Evolutionary conservation across 2,329 filamentous ascomycete genomes (phyloP).

Genomic region (Calonectria hongkongensis): DNA sequence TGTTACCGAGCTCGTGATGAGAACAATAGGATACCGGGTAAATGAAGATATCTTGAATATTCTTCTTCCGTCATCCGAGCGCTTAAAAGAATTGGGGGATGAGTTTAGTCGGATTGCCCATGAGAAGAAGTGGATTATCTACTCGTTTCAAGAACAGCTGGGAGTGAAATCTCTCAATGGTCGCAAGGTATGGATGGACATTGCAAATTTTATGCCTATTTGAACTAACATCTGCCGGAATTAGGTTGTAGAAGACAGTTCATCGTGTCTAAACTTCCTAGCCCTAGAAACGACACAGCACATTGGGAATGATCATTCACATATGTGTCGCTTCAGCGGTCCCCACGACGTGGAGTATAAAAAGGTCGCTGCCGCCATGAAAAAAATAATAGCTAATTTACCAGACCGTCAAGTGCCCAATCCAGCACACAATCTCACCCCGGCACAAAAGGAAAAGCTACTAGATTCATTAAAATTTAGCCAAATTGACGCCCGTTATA

Average conservation of each 20-base stretch:
- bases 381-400: slow-evolving; percentile 1
- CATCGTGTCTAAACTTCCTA: slow-evolving; percentile 58
- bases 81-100: slow-evolving; percentile 57
- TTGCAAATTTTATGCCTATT: slow-evolving; percentile 15
- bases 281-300: slow-evolving; percentile 58
- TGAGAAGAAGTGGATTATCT: slow-evolving; percentile 56
- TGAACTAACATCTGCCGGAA: slow-evolving; percentile 27
- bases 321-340: slow-evolving; percentile 60
- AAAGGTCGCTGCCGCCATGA: slow-evolving; percentile 54
- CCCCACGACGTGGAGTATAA: slow-evolving; percentile 56
- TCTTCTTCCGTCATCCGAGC: slow-evolving; percentile 58
- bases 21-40: slow-evolving; percentile 46
- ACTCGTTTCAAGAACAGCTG: slow-evolving; percentile 61
- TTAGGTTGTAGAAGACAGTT: slow-evolving; percentile 60
- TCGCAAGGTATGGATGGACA: neutral
- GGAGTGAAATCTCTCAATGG: slow-evolving; percentile 2
- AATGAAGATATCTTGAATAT: slow-evolving; percentile 59
- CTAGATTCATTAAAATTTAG: slow-evolving; percentile 42
- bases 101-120: slow-evolving; percentile 55
- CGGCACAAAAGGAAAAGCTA: slow-evolving; percentile 22
- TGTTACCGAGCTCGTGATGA: slow-evolving; percentile 42
- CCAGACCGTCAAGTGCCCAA: neutral
- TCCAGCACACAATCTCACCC: neutral
- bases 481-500: slow-evolving; percentile 40
- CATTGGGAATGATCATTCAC: slow-evolving; percentile 59